phyloP scores from a whole-genome alignment of 148 eudicot genomes.

The Fagopyrum esculentum region DNA sequence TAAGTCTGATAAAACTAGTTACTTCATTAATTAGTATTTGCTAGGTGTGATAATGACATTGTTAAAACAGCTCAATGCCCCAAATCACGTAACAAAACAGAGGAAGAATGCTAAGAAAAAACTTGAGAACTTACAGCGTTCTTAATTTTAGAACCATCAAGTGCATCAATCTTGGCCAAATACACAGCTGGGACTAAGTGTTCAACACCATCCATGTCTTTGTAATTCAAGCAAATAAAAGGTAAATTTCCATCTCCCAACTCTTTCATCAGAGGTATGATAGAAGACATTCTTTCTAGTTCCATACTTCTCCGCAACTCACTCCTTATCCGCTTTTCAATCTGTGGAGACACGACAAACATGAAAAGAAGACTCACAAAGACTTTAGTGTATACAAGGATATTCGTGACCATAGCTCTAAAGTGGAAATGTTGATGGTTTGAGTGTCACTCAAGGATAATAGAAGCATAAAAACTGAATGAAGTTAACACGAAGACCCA shows the following conservation, averaged over 20 bases:
- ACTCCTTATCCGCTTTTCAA: slow-evolving; percentile 53
- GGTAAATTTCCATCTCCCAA: slow-evolving; percentile 62
- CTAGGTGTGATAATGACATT: not conserved
- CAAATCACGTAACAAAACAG: not conserved
- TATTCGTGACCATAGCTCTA: not conserved
- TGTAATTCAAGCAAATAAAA: slow-evolving; percentile 67
- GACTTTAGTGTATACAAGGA: not conserved
- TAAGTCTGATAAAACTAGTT: not conserved
- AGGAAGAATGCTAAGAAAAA: slow-evolving; percentile 10
- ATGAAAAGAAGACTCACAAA: not conserved
- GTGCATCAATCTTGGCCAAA: slow-evolving; percentile 65
- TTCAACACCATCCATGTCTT: slow-evolving; percentile 58
- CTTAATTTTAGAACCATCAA: slow-evolving; percentile 48
- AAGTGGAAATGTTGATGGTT: not conserved
- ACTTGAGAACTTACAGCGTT: slow-evolving; percentile 45
- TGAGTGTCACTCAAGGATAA: not conserved
- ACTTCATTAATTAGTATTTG: not conserved
- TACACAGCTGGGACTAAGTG: slow-evolving; percentile 72
- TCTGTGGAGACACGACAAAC: slow-evolving; percentile 26
- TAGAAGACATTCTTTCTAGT: slow-evolving; percentile 64
- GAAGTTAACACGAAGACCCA: not conserved
- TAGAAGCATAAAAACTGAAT: not conserved
- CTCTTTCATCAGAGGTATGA: slow-evolving; percentile 55
- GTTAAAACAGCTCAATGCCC: not conserved
- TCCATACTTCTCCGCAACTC: slow-evolving; percentile 70